Evolutionary conservation across 2,329 filamentous ascomycete species (phyloP), one percentile per base, ranked within the genome.

Genomic region (Aulographum hederae): DNA sequence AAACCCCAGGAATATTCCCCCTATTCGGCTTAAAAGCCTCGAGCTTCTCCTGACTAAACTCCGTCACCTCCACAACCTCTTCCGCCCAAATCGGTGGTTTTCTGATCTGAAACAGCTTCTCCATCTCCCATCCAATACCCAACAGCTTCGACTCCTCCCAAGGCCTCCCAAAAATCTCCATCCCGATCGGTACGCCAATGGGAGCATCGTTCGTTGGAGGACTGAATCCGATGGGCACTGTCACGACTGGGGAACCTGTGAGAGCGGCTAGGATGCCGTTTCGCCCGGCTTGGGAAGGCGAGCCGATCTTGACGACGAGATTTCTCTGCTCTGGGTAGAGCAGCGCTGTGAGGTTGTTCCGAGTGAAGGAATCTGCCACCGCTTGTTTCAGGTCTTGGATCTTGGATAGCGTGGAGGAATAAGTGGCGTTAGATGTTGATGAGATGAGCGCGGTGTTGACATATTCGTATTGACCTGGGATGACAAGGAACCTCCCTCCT

Each of bases 251-350:
- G 4, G 46, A 53, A 1, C 65, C 65, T 2, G 64, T 67, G 32
- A 69, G 42, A 1, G 65, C 63, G 3, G 63, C 66, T 2, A 69
- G 42, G 29, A 68, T 64, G 3, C 65, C 66, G 39, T 70, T 77
- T 2, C 72, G 55, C 1, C 69, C 69, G n/a, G 52, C 52, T 48
- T 77, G 72, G 0, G 59, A 63, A 0, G 62, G 54, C 1, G 61
- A 59, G 3, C 69, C 69, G 16, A 73, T 47, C 28, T 61, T 60
- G 2, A 73, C 69, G 4, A 72, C 67, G 2, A 76, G 59, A 33
- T 73, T 73, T 43, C 63, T 63, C 42, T 77, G 72, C 43, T 76
- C 63, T 0, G 72, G 71, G 46, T 76, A 77, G 40, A 74, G 61
- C 21, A 76, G 41, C 0, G 64, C 69, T 43, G 73, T 65, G 11